Percentiles rank a stretch among this genome's conserved stretches.
Conservation (phyloP, 768 basidiomycete species). For the Tulasnella sp. region DNA sequence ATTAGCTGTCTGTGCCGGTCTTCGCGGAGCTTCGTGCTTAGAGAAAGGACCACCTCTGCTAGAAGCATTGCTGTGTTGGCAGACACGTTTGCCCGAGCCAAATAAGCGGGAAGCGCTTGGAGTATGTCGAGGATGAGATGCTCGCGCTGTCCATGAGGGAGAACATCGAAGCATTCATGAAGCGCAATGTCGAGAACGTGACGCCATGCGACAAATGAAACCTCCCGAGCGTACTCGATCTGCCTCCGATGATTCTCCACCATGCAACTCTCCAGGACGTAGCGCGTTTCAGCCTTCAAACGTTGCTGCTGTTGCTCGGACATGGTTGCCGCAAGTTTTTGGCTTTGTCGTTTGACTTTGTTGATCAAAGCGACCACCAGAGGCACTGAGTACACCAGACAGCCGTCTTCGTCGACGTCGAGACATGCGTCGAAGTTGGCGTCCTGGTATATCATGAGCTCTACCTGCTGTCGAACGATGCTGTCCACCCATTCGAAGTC, state of each 20-base stretch:
- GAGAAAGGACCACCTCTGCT: conserved; percentile 77
- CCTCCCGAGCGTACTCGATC: conserved; percentile 68
- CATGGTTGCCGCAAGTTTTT: not conserved
- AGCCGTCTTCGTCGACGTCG: conserved; percentile 68
- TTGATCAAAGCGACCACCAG: conserved; percentile 43
- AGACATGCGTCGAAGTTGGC: conserved; percentile 73
- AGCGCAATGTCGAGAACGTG: conserved; percentile 81
- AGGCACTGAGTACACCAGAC: conserved; percentile 78
- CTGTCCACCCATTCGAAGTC: conserved; percentile 88
- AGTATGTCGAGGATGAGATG: conserved; percentile 89
- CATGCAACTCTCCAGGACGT: conserved; percentile 81
- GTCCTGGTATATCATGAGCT: conserved; percentile 58
- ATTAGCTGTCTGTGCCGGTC: conserved; percentile 72
- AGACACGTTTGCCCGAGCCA: conserved; percentile 66
- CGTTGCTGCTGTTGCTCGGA: conserved; percentile 44
- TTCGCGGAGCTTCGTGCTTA: conserved; percentile 87
- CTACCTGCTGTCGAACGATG: conserved; percentile 60
- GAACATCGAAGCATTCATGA: conserved; percentile 80
- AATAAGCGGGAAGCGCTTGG: conserved; percentile 71
- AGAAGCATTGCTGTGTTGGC: conserved; percentile 79
- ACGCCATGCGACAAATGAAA: conserved; percentile 83
- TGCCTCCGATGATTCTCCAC: conserved; percentile 88
- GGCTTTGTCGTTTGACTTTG: conserved; percentile 21
- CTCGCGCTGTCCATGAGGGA: conserved; percentile 82
- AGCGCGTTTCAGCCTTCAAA: conserved; percentile 67